phyloP scores from a whole-genome alignment of 2,329 filamentous ascomycete species.

The Madurella mycetomatis region DNA sequence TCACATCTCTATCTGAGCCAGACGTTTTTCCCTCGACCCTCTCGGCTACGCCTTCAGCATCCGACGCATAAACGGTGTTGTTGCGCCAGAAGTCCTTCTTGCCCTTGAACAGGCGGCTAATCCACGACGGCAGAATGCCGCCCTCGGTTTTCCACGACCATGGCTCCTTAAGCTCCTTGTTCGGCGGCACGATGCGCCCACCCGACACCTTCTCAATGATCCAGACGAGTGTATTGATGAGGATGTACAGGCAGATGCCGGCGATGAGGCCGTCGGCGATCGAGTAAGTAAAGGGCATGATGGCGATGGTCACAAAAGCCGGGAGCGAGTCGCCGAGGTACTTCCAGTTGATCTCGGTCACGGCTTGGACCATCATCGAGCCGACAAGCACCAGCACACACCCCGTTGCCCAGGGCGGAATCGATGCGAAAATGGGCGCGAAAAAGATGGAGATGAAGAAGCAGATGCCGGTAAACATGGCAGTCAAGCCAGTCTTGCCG shows the following conservation, averaged over 20 bases:
- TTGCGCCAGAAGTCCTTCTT: conserved; percentile 40
- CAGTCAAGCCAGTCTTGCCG: conserved; percentile 78
- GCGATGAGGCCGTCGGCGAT: conserved; percentile 84
- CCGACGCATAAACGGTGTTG: conserved; percentile 3
- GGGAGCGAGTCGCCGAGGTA: conserved; percentile 82
- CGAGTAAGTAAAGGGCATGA: conserved; percentile 89
- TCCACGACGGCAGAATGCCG: conserved; percentile 71
- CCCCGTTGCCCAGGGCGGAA: conserved; percentile 84
- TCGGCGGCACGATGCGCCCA: conserved; percentile 67
- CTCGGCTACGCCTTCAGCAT: conserved; percentile 13
- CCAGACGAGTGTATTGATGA: conserved; percentile 70
- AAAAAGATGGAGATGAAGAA: conserved; percentile 89
- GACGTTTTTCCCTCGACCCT: conserved; percentile 7
- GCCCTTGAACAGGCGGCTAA: conserved; percentile 57
- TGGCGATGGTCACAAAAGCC: conserved; percentile 74
- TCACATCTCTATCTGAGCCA: conserved; percentile 3
- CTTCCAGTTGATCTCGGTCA: conserved; percentile 81
- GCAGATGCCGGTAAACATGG: conserved; percentile 71
- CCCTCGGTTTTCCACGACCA: conserved; percentile 77
- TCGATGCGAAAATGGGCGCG: conserved; percentile 83
- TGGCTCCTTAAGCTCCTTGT: conserved; percentile 70
- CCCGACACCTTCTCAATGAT: conserved; percentile 60
- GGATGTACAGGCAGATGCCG: conserved; percentile 70
- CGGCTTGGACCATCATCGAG: conserved; percentile 77
- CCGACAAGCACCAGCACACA: conserved; percentile 84